Conservation (phyloP, 768 basidiomycete species). For the Naganishia vishniacii region DNA sequence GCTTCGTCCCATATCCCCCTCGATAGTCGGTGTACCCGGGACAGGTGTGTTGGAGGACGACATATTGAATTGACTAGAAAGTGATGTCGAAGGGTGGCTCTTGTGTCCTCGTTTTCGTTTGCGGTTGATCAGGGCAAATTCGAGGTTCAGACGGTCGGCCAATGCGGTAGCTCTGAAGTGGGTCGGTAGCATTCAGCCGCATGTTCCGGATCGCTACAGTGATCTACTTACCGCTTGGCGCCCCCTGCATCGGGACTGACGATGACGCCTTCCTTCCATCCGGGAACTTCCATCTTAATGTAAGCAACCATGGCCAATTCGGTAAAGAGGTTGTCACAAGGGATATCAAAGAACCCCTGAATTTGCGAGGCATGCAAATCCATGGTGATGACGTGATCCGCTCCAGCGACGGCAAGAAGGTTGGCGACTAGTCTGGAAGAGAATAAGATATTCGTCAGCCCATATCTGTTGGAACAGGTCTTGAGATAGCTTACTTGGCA, state of each 20-base stretch:
- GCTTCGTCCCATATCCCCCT: neutral
- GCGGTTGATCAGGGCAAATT: constrained; percentile 98
- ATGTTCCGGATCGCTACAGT: neutral
- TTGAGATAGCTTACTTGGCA: constrained; percentile 58
- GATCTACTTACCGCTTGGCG: constrained; percentile 70
- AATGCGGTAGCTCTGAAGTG: constrained; percentile 81
- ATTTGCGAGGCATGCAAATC: constrained; percentile 98
- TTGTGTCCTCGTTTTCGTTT: constrained; percentile 64
- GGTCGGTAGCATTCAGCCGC: neutral
- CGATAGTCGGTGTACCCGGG: constrained; percentile 34
- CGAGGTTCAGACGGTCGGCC: constrained; percentile 89
- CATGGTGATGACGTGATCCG: constrained; percentile 98
- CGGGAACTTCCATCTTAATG: constrained; percentile 83
- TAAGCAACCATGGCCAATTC: constrained; percentile 93
- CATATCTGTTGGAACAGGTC: neutral
- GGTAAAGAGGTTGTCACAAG: constrained; percentile 97
- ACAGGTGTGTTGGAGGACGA: constrained; percentile 29
- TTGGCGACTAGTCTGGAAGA: constrained; percentile 71
- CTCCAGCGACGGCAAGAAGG: constrained; percentile 81
- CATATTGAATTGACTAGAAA: constrained; percentile 8
- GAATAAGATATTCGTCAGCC: neutral
- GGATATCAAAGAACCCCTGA: constrained; percentile 99
- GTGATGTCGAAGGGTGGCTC: constrained; percentile 41
- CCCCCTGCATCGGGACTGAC: constrained; percentile 98
- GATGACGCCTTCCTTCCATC: constrained; percentile 75